Percentiles rank a stretch among this genome's conserved stretches.
phyloP scores from a whole-genome alignment of 1,139 yeast genomes.

The Hyphopichia fennica region DNA sequence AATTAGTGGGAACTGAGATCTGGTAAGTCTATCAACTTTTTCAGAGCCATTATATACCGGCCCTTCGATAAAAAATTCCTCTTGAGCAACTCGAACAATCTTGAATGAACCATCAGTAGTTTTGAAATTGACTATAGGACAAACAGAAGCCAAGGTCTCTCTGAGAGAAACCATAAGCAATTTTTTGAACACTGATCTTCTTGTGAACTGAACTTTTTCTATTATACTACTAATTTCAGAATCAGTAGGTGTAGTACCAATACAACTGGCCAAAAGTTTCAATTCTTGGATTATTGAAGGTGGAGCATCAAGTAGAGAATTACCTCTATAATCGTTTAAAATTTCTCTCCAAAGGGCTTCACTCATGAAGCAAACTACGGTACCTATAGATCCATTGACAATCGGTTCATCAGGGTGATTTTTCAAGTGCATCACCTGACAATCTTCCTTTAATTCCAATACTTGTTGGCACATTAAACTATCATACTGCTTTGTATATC shows the following conservation, averaged over 20 bases:
- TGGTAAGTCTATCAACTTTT: slow-evolving; percentile 39
- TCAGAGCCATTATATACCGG: not conserved
- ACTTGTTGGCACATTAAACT: slow-evolving; percentile 48
- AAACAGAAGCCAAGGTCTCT: slow-evolving; percentile 28
- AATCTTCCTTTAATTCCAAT: slow-evolving; percentile 53
- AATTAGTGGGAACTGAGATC: slow-evolving; percentile 71
- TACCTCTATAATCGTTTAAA: slow-evolving; percentile 24
- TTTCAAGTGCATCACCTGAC: slow-evolving; percentile 59
- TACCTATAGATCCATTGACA: slow-evolving; percentile 60
- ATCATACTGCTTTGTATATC: slow-evolving; percentile 30
- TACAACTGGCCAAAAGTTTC: slow-evolving; percentile 23
- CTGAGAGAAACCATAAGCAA: slow-evolving; percentile 33
- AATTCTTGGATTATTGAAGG: slow-evolving; percentile 26
- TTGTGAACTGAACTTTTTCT: slow-evolving; percentile 35
- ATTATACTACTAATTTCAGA: slow-evolving; percentile 28
- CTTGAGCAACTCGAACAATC: not conserved
- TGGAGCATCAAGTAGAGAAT: slow-evolving; percentile 16
- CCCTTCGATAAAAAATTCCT: slow-evolving; percentile 2
- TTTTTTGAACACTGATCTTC: slow-evolving; percentile 25
- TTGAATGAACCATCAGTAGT: slow-evolving; percentile 21
- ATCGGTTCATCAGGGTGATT: slow-evolving; percentile 40
- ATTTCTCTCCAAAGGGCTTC: slow-evolving; percentile 25
- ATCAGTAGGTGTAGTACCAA: slow-evolving; percentile 16
- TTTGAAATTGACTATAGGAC: slow-evolving; percentile 61
- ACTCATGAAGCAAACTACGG: slow-evolving; percentile 63